phyloP scores from a whole-genome alignment of 345 rosid genomes.

The Gossypioides kirkii region DNA sequence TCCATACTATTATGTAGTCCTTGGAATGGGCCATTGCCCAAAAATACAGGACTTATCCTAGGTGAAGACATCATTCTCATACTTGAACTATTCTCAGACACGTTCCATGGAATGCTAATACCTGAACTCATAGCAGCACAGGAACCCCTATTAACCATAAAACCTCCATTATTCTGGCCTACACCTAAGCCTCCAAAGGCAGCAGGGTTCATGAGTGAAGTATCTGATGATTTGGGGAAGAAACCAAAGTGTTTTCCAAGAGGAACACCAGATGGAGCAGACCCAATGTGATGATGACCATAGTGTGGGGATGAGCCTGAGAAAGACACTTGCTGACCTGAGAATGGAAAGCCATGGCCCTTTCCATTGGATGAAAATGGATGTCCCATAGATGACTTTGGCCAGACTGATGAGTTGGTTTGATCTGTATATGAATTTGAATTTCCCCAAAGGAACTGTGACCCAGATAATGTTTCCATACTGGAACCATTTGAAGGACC shows the following conservation, averaged over 20 bases:
- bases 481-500: conserved; percentile 48
- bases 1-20: conserved; percentile 46
- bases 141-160: conserved; percentile 38
- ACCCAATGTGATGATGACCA: conserved; percentile 68
- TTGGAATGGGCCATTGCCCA: conserved; percentile 51
- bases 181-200: conserved; percentile 46
- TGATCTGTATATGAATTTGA: conserved; percentile 53
- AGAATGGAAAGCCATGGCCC: conserved; percentile 43
- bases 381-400: conserved; percentile 49
- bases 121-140: conserved; percentile 42
- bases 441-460: conserved; percentile 95
- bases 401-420: conserved; percentile 58
- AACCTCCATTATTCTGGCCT: conserved; percentile 40
- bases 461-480: conserved; percentile 58
- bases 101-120: conserved; percentile 41
- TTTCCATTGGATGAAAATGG: conserved; percentile 47
- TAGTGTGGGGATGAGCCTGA: conserved; percentile 38
- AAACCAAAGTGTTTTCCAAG: conserved; percentile 70
- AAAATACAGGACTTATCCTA: conserved; percentile 53
- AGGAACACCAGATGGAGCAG: conserved; percentile 85
- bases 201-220: conserved; percentile 49
- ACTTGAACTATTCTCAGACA: conserved; percentile 53
- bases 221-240: conserved; percentile 66
- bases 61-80: conserved; percentile 74
- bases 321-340: conserved; percentile 40